Evolutionary conservation across 768 basidiomycete genomes (phyloP), one percentile per base, ranked within the genome.

Genomic region (Podaxis pistillaris): DNA sequence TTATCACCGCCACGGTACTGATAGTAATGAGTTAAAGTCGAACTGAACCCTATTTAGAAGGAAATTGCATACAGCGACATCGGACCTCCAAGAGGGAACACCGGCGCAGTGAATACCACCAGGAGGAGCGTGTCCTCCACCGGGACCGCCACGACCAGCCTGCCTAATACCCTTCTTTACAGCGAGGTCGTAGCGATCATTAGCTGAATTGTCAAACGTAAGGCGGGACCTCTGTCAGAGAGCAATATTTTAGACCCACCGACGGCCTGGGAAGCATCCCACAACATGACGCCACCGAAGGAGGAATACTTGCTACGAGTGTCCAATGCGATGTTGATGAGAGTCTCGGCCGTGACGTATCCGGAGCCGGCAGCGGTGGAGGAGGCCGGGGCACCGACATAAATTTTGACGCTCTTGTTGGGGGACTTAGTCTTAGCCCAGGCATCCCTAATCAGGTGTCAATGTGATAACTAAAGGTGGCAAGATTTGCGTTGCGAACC

Each of bases 371-470:
- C 84, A 17, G 84, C 83, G 5, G 75, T 74, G 1, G 78, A 67
- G 0, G 83, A 74, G 7, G 83, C 83, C 1, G 84, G 83, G 11
- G 82, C 84, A 46, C 85, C 85, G 65, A 86, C 80, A 70, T 77
- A 85, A 26, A 85, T 68, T 70, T 85, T 86, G 59, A 85, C 80
- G 67, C 81, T 74, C 67, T 68, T 72, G 76, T 84, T 85, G 1
- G 79, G 76, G n/a, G 84, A 83, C 7, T 71, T 68, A 11, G 74
- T 82, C 74, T 80, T 82, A 1, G 85, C 85, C 84, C 84, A 86
- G 70, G 72, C 80, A 62, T 84, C 82, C 84, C 83, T 72, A 50
- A 44, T 30, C 38, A 19, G 17, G 54, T 40, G 44, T 52, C 13
- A 55, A 30, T 44, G 49, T 54, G 7, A 36, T 38, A 17, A 19